Percentiles rank a stretch among this genome's conserved stretches.
These are phyloP conservation scores for Fraxinus angustifolia DNA, from an alignment of 305 asterid genomes.

Conservation along the genomic window DNA sequence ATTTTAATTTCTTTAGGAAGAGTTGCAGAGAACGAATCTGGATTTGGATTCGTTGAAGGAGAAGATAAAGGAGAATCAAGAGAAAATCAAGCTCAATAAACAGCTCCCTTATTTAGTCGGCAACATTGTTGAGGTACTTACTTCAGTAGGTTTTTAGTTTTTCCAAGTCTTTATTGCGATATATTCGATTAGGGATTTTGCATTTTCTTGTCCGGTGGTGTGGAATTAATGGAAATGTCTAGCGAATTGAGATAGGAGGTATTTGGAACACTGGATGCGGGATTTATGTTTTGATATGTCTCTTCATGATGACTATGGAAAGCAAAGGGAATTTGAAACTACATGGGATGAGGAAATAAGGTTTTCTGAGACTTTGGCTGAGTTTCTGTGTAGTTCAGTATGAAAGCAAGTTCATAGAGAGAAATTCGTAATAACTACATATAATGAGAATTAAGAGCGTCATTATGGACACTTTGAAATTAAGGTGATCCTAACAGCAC, in stretches of 20 bases:
- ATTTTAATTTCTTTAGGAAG: conserved; percentile 41
- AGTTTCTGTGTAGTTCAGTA: background rate
- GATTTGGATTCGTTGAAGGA: conserved; percentile 72
- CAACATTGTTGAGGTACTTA: conserved; percentile 69
- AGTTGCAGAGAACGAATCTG: conserved; percentile 70
- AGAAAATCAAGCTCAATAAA: conserved; percentile 79
- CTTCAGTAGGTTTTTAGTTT: background rate
- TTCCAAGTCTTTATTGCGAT: background rate
- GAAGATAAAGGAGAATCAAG: conserved; percentile 78
- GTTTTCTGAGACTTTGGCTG: background rate
- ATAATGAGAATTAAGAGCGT: background rate
- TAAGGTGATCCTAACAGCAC: background rate
- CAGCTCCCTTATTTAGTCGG: conserved; percentile 85
- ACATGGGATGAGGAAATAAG: background rate
- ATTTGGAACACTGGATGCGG: background rate
- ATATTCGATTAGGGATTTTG: background rate
- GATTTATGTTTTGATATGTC: background rate
- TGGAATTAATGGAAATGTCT: background rate
- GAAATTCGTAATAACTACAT: background rate
- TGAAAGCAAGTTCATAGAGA: background rate
- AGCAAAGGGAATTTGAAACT: background rate
- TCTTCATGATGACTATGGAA: background rate
- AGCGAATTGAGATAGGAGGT: background rate
- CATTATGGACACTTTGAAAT: background rate
- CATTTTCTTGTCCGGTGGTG: background rate